Evolutionary conservation across 106 monocot species (phyloP).

Genomic region (Dactylorhiza incarnata): DNA sequence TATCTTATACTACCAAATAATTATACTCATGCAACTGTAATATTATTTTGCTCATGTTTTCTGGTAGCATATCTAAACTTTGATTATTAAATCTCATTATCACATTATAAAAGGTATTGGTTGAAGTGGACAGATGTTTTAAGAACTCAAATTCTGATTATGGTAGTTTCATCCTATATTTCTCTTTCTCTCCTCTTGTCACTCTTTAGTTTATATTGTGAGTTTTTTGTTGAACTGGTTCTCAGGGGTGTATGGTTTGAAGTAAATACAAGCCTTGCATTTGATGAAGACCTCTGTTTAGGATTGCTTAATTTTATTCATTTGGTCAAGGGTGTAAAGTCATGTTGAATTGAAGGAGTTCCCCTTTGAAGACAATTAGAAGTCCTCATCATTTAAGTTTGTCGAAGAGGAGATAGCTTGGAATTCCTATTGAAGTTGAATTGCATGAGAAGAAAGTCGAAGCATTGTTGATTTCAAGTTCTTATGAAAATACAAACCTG

Average conservation of each 20-base stretch:
- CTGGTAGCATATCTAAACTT: background rate
- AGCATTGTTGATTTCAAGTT: slow-evolving; percentile 44
- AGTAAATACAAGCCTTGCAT: slow-evolving; percentile 68
- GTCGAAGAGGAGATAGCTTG: slow-evolving; percentile 43
- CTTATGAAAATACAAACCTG: slow-evolving; percentile 22
- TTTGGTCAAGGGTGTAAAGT: slow-evolving; percentile 46
- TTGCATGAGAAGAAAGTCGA: slow-evolving; percentile 45
- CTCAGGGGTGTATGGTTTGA: slow-evolving; percentile 62
- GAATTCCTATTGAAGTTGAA: slow-evolving; percentile 30
- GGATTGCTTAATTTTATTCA: slow-evolving; percentile 37
- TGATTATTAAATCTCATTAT: background rate
- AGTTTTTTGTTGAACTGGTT: slow-evolving; percentile 65
- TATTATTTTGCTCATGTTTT: background rate
- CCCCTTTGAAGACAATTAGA: slow-evolving; percentile 36
- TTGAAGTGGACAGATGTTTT: background rate
- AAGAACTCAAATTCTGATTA: background rate
- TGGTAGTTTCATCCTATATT: slow-evolving; percentile 10
- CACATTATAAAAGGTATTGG: background rate
- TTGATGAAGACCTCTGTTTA: slow-evolving; percentile 54
- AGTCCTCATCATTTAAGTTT: slow-evolving; percentile 32
- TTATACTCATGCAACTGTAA: background rate
- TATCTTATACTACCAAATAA: too few species aligned
- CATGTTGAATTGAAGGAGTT: slow-evolving; percentile 48
- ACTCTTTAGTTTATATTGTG: slow-evolving; percentile 13
- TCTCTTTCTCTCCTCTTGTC: slow-evolving; percentile 12